A percentile compares a stretch with the other conserved stretches of the same genome.
Evolutionary conservation across 768 basidiomycete species (phyloP).

Genomic region (Leccinum subtestaceum): DNA sequence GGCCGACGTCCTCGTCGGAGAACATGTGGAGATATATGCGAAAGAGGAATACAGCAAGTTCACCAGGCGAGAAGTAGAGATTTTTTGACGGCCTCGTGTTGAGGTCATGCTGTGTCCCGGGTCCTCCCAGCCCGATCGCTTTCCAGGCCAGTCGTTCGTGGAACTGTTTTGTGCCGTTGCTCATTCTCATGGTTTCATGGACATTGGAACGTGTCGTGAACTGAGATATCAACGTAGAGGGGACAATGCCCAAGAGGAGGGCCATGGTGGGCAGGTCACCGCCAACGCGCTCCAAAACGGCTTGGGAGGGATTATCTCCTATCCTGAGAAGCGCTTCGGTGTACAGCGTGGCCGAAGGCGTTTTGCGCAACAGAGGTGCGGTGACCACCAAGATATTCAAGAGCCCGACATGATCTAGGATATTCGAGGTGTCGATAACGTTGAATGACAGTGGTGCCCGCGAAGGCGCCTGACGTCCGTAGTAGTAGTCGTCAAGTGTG

Average conservation of each 20-base stretch:
- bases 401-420: slow-evolving; percentile 26
- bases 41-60: slow-evolving; percentile 24
- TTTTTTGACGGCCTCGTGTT: not conserved
- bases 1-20: slow-evolving; percentile 18
- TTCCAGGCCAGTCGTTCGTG: slow-evolving; percentile 30
- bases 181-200: slow-evolving; percentile 13
- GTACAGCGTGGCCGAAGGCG: slow-evolving; percentile 24
- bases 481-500: slow-evolving; percentile 18
- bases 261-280: slow-evolving; percentile 27
- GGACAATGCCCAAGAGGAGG: slow-evolving; percentile 26
- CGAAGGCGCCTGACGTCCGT: slow-evolving; percentile 8
- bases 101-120: not conserved
- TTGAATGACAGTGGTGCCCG: slow-evolving; percentile 29
- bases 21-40: slow-evolving; percentile 28
- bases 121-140: not conserved
- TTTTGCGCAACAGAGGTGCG: slow-evolving; percentile 20
- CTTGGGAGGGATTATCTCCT: slow-evolving; percentile 12
- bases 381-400: slow-evolving; percentile 27
- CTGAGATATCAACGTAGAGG: slow-evolving; percentile 19
- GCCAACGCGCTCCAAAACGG: slow-evolving; percentile 17
- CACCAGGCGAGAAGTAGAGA: slow-evolving; percentile 12
- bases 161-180: slow-evolving; percentile 7
- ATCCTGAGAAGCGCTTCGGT: slow-evolving; percentile 25
- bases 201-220: slow-evolving; percentile 26
- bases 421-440: slow-evolving; percentile 32